phyloP scores from a whole-genome alignment of 805 yeast species.

The Wickerhamiella slavikovae region DNA sequence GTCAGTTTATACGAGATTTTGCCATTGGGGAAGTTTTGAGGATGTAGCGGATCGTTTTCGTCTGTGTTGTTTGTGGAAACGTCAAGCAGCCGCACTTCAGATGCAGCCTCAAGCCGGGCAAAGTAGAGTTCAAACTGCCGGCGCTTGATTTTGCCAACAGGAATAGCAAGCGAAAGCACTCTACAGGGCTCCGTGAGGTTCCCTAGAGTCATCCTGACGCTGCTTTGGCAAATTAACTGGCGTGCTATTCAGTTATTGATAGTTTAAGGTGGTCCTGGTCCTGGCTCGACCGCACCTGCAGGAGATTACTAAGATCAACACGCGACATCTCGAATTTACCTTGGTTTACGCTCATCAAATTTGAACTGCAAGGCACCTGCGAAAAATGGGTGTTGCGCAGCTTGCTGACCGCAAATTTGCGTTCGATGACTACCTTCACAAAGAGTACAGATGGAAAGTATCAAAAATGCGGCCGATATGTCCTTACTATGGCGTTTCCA shows the following conservation, averaged over 20 bases:
- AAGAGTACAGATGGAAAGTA: conserved; percentile 61
- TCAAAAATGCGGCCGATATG: conserved; percentile 85
- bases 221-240: too few relatives aligned
- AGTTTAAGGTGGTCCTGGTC: too few relatives aligned
- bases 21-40: conserved; percentile 72
- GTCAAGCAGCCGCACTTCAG: conserved; percentile 56
- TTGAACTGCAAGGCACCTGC: too few relatives aligned
- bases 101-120: conserved; percentile 24
- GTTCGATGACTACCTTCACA: conserved; percentile 65
- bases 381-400: too few relatives aligned
- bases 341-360: too few relatives aligned
- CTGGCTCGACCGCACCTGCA: too few relatives aligned
- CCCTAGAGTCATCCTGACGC: too few relatives aligned
- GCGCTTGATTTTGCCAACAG: conserved; percentile 30
- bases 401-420: conserved; percentile 31
- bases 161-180: conserved; percentile 47
- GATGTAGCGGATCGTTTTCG: conserved; percentile 34
- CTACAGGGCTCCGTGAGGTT: too few relatives aligned
- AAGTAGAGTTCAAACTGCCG: conserved; percentile 25
- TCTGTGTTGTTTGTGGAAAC: conserved; percentile 32
- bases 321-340: too few relatives aligned
- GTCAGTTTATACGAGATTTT: conserved; percentile 38
- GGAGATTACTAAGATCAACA: too few relatives aligned
- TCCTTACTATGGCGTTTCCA: conserved; percentile 42
- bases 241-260: too few relatives aligned